phyloP scores from a whole-genome alignment of 1,284 basidiomycete genomes.

The Somion occarium region DNA sequence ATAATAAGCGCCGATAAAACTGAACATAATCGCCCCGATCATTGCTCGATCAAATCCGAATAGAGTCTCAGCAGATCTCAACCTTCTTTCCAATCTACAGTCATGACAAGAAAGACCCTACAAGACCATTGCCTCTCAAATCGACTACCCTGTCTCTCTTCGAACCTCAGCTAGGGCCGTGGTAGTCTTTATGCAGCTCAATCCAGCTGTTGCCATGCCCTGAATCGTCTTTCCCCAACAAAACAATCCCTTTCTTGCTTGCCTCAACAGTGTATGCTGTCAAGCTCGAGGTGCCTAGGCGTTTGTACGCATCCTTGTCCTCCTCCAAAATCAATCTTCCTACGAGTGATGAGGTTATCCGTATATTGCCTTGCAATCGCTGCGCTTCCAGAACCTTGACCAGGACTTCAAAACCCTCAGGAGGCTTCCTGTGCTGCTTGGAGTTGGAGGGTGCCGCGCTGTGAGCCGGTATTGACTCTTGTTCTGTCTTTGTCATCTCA shows the following conservation, averaged over 20 bases:
- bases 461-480: too few species aligned
- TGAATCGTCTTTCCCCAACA: constrained; percentile 27
- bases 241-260: constrained; percentile 40
- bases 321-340: constrained; percentile 21
- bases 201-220: constrained; percentile 40
- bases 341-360: constrained; percentile 23
- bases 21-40: too few species aligned
- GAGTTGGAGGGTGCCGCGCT: too few species aligned
- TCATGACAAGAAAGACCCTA: too few species aligned
- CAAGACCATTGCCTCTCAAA: too few species aligned
- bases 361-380: constrained; percentile 27
- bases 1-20: too few species aligned
- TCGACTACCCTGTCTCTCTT: too few species aligned
- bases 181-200: constrained; percentile 25
- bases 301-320: constrained; percentile 32
- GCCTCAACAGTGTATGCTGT: constrained; percentile 44
- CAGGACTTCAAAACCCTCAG: constrained; percentile 21
- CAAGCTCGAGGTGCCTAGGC: constrained; percentile 42
- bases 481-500: too few species aligned
- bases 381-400: constrained; percentile 26
- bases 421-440: constrained; percentile 2
- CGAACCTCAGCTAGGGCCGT: too few species aligned
- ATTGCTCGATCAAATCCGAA: too few species aligned
- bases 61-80: too few species aligned
- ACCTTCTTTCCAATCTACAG: too few species aligned